Evolutionary conservation across 768 basidiomycete genomes (phyloP).

Genomic region (Dentipellis sp.): DNA sequence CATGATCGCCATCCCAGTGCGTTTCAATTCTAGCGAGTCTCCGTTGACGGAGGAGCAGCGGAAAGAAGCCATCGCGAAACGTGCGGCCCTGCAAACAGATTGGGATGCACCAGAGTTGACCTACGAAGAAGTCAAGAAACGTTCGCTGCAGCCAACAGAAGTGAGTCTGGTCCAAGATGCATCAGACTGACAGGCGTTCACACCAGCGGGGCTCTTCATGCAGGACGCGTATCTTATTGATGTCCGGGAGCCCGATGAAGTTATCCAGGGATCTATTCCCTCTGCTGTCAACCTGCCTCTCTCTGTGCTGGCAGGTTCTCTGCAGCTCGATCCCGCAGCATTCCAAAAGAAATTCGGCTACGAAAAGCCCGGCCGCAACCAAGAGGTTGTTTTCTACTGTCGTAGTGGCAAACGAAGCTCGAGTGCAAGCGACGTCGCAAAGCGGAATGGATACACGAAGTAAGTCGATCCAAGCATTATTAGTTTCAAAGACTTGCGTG

Average conservation of each 20-base stretch:
- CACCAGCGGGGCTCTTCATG: conserved; percentile 1
- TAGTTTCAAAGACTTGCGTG: too few species aligned
- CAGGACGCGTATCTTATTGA: conserved; percentile 74
- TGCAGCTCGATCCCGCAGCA: conserved; percentile 24
- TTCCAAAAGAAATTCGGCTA: conserved; percentile 26
- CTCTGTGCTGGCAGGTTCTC: conserved; percentile 27
- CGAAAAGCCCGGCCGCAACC: conserved; percentile 27
- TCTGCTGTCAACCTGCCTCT: conserved; percentile 42
- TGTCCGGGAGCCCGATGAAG: conserved; percentile 61
- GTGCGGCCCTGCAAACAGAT: conserved; percentile 43
- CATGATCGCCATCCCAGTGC: not conserved
- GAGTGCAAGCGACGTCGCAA: conserved; percentile 32
- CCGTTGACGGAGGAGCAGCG: conserved; percentile 17
- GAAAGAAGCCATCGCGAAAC: conserved; percentile 29
- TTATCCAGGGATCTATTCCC: conserved; percentile 39
- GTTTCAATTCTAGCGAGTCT: conserved; percentile 14
- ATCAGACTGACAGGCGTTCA: conserved; percentile 9
- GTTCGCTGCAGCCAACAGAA: conserved; percentile 63
- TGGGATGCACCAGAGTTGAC: conserved; percentile 69
- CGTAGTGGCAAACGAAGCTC: conserved; percentile 39
- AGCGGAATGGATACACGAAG: conserved; percentile 33
- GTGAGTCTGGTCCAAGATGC: conserved; percentile 26
- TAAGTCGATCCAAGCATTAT: conserved; percentile 7
- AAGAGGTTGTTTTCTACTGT: conserved; percentile 41
- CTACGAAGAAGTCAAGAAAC: conserved; percentile 78